Base-by-base conservation (phyloP, 257 asterid species). In the Nicotiana sylvestris region DNA sequence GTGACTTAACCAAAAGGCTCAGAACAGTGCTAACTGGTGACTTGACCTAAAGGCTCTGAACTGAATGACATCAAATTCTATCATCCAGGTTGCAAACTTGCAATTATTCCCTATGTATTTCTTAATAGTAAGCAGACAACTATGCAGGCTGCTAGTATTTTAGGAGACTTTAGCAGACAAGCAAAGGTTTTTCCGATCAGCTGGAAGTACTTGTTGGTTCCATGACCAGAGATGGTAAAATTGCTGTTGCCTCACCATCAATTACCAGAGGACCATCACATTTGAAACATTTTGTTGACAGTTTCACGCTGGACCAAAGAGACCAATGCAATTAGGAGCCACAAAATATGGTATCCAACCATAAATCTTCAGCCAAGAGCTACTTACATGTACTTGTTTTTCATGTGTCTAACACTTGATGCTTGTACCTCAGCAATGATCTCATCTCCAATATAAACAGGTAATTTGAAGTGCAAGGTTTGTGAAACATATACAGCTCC, bases 401-500 rank as follows among this genome's bases (percentile, higher is more conserved):
- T 92, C 29, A 89, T 56, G 65, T 86, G 88, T 49, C 90, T 88
- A 7, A 93, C 89, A 78, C 49, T 82, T 83, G 64, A 87, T 56
- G 97, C 94, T 61, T 81, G 85, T 55, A 96, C 91, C 86, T 89
- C 88, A 76, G 95, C 93, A 35, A 70, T 82, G 81, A 96, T 90
- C 81, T 83, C 84, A 55, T 93, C 98, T 30, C 94, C 97, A 3
- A 91, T 89, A 51, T 90, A 93, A 30, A 90, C 97, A 0, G 98
- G 98, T n/a, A 84, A 56, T 86, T 84, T 91, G 77, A 94, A 96
- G 3, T 94, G 92, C 90, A 96, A 66, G 1, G 85, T 87, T 58
- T 94, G 98, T 81, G 95, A 90, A 87, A 87, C 93, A 77, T 96
- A 94, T 17, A 96, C 88, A 49, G 98, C 95, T 35, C 99, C 98